A percentile compares a stretch with the other conserved stretches of the same genome.
phyloP scores from a whole-genome alignment of 257 asterid species.

The Solanum rostratum region DNA sequence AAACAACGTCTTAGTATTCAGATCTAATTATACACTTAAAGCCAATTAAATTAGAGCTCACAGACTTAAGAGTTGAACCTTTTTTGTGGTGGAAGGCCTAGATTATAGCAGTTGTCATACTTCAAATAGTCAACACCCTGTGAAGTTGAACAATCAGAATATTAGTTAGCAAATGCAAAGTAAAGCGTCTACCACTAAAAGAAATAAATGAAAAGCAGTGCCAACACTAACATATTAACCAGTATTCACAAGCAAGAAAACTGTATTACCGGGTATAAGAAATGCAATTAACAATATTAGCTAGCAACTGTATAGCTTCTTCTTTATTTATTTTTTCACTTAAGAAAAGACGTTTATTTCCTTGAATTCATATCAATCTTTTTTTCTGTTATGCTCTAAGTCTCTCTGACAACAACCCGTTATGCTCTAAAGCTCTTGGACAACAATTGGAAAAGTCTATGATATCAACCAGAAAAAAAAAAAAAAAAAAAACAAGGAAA shows the following conservation, averaged over 20 bases:
- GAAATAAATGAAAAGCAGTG: background rate
- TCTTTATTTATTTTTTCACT: background rate
- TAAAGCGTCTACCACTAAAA: background rate
- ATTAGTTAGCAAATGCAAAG: conserved; percentile 3
- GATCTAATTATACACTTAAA: background rate
- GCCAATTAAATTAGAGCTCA: background rate
- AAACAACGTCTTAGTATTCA: background rate
- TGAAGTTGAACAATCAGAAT: conserved; percentile 3
- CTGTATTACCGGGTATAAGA: background rate
- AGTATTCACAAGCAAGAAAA: background rate
- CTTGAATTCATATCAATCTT: background rate
- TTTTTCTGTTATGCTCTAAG: background rate
- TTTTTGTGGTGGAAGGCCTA: conserved; percentile 64
- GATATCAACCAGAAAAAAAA: background rate
- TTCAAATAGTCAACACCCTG: conserved; percentile 91
- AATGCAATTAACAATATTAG: background rate
- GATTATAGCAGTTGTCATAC: conserved; percentile 96
- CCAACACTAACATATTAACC: background rate
- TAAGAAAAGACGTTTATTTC: background rate
- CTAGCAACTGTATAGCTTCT: background rate
- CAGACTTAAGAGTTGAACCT: conserved; percentile 32
- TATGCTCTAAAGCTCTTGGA: background rate
- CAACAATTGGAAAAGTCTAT: background rate
- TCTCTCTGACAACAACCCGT: background rate
- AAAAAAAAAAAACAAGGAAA: background rate